Evolutionary conservation across 768 basidiomycete genomes (phyloP), one percentile per base, ranked within the genome.

Genomic region (Chiua virens): DNA sequence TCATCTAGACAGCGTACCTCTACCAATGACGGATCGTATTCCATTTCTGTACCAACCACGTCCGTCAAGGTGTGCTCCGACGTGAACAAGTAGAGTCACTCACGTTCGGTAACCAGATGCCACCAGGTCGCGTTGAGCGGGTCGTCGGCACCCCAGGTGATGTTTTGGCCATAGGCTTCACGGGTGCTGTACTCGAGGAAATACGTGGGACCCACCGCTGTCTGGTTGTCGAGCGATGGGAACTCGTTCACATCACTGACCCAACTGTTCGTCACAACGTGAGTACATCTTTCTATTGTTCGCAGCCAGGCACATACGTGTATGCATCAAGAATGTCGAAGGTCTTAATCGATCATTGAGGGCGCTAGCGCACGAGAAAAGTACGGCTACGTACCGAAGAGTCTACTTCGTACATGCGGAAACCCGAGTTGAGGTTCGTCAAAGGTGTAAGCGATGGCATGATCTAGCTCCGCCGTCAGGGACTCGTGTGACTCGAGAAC

Each of bases 81-180:
- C 17, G 23, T 15, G 20, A 10, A 5, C 44, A 48, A 18, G 15
- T 2, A 28, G 17, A 11, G 36, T 14, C 75, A n/a, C n/a, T 45
- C 52, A 82, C 85, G 76, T 70, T 88, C 84, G 1, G 87, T 88
- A n/a, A n/a, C n/a, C n/a, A n/a, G n/a, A n/a, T n/a, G n/a, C n/a
- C 86, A 89, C 82, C 84, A 89, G 3, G 86, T 88, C 5, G 85
- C 85, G 55, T 89, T 89, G 47, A 89, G 69, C 0, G 87, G 85
- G 63, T 85, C 86, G 43, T 75, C 71, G 9, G 71, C 64, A 23
- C 74, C 75, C 86, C 87, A 89, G n/a, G 75, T 74, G 2, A 73
- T 64, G 43, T 64, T 68, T 28, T 66, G 64, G 14, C 86, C 87
- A 57, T 87, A 89, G 1, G 85, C 75, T 42, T 80, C 74, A 21